These are phyloP conservation scores for Aspergillus bridgeri DNA, from an alignment of 495 filamentous ascomycete species.

Conservation along the genomic window DNA sequence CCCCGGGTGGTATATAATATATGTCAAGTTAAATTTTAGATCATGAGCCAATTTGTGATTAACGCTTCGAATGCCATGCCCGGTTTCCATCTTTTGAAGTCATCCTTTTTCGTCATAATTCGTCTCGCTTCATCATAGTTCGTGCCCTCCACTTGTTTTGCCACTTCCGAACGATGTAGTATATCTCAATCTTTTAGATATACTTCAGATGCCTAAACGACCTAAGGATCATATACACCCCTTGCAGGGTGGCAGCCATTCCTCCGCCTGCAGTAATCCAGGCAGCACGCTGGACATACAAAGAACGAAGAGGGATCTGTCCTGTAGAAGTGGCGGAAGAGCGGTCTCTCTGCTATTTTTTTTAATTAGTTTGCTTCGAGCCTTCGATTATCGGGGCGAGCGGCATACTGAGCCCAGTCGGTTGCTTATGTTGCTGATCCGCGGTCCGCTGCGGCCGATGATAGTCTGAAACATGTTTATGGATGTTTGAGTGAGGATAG, in stretches of 20 bases:
- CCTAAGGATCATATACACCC: conserved; percentile 28
- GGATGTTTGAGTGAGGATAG: too few species aligned
- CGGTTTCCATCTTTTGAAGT: too few species aligned
- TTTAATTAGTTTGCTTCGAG: not conserved
- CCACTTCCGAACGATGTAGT: too few species aligned
- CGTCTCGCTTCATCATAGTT: too few species aligned
- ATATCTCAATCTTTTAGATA: conserved; percentile 14
- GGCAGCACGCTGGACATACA: conserved; percentile 29
- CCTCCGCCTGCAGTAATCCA: conserved; percentile 32
- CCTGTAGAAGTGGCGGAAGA: conserved; percentile 3
- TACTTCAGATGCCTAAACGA: conserved; percentile 32
- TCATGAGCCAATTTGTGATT: too few species aligned
- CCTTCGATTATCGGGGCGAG: not conserved
- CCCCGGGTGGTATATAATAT: too few species aligned
- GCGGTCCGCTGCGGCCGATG: not conserved
- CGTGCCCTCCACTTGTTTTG: too few species aligned
- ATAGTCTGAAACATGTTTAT: not conserved
- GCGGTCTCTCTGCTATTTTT: not conserved
- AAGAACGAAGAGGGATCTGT: conserved; percentile 21
- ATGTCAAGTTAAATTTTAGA: too few species aligned
- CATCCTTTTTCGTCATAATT: too few species aligned
- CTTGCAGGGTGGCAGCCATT: conserved; percentile 29
- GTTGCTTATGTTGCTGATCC: not conserved
- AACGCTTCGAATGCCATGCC: too few species aligned
- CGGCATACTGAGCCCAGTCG: not conserved